A percentile compares a stretch with the other conserved stretches of the same genome.
phyloP scores from a whole-genome alignment of 2,329 filamentous ascomycete species.

The Aspergillus floridensis region DNA sequence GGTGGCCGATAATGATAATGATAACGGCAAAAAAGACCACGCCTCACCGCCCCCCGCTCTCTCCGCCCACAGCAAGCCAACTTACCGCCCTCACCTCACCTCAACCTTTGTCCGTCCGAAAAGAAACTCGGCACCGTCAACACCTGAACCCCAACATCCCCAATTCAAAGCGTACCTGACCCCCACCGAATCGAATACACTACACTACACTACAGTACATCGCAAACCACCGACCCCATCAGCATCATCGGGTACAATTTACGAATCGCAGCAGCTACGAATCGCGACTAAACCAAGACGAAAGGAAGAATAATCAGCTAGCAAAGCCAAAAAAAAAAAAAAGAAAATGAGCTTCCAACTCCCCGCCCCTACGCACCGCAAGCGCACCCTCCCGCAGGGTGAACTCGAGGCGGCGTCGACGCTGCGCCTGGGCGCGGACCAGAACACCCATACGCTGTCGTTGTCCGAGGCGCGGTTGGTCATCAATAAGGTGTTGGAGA shows the following conservation, averaged over 20 bases:
- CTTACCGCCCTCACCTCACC: no score
- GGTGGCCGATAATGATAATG: not conserved
- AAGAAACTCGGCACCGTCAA: not conserved
- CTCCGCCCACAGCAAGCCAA: no score
- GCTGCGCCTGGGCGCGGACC: conserved; percentile 89
- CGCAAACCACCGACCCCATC: no score
- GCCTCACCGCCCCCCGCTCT: not conserved
- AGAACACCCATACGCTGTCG: conserved; percentile 85
- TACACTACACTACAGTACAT: no score
- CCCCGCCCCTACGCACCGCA: conserved; percentile 40
- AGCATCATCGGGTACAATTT: no score
- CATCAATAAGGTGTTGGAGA: conserved; percentile 82
- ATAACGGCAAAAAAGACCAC: no score
- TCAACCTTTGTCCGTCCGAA: no score
- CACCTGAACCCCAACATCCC: conserved; percentile 22
- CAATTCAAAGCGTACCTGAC: not conserved
- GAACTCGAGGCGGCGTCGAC: conserved; percentile 83
- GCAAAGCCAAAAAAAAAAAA: no score
- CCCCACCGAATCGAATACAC: no score
- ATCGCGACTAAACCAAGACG: no score
- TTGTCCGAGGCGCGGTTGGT: conserved; percentile 89
- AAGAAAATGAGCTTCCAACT: conserved; percentile 34
- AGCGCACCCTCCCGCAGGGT: conserved; percentile 42
- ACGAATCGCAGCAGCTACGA: no score
- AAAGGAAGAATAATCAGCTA: no score